These are phyloP conservation scores for Arachnopeziza araneosa DNA, from an alignment of 2,329 filamentous ascomycete species.

Conservation along the genomic window DNA sequence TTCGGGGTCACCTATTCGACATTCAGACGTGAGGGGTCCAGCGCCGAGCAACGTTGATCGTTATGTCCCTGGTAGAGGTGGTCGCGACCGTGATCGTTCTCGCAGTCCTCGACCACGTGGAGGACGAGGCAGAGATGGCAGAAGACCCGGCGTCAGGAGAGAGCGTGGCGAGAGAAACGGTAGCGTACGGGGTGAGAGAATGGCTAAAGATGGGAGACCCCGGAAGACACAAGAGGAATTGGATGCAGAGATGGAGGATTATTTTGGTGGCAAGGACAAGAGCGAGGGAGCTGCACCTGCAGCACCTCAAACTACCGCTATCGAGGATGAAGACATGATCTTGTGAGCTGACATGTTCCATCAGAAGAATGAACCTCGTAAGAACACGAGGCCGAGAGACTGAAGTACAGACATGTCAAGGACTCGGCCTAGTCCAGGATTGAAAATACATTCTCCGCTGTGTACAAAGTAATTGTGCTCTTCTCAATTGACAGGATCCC, in stretches of 20 bases:
- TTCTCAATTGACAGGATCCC: too few relatives aligned
- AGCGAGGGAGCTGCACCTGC: conserved; percentile 10
- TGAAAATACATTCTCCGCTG: neutral
- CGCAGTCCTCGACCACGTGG: conserved; percentile 51
- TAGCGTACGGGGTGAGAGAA: conserved; percentile 36
- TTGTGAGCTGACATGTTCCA: neutral
- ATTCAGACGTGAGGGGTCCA: conserved; percentile 30
- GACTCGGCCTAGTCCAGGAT: neutral
- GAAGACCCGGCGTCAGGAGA: conserved; percentile 42
- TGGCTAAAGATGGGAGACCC: conserved; percentile 46
- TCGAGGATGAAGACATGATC: neutral
- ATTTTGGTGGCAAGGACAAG: conserved; percentile 57
- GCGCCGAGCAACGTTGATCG: conserved; percentile 31
- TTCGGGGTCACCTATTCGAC: conserved; percentile 48
- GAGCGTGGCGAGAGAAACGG: conserved; percentile 35
- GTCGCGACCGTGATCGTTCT: conserved; percentile 42
- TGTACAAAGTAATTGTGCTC: neutral
- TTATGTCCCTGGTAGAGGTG: conserved; percentile 31
- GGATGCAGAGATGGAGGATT: conserved; percentile 95
- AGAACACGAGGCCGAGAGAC: neutral
- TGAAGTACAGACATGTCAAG: neutral
- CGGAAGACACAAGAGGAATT: conserved; percentile 89
- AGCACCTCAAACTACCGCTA: conserved; percentile 29
- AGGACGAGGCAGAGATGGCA: conserved; percentile 43
- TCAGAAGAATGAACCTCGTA: neutral